A percentile compares a stretch with the other conserved stretches of the same genome.
Evolutionary conservation across 306 rosid species (phyloP).

Genomic region (Corylus avellana): DNA sequence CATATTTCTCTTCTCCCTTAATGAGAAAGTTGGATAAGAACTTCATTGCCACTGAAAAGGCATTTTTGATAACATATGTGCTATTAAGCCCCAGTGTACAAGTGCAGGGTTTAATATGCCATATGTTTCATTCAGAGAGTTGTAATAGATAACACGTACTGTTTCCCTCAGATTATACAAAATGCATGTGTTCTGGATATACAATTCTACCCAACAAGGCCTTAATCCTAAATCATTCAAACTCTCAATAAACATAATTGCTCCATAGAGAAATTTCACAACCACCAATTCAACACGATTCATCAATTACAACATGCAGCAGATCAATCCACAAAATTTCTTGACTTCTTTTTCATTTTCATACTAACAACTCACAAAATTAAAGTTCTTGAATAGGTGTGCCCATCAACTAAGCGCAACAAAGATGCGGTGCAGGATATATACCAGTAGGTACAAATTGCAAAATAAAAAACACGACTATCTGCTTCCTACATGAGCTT

Average conservation of each 20-base stretch:
- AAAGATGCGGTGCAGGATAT: too few species aligned
- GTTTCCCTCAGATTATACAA: neutral
- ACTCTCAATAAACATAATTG: neutral
- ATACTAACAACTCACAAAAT: neutral
- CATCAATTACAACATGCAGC: neutral
- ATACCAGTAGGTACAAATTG: too few species aligned
- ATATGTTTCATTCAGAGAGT: neutral
- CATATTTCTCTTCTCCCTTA: neutral
- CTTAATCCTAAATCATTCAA: neutral
- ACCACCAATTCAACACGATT: neutral
- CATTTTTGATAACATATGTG: neutral
- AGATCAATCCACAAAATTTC: neutral
- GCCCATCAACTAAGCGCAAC: neutral
- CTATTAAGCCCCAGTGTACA: neutral
- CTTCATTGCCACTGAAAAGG: neutral
- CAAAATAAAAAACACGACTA: neutral
- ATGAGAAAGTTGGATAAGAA: neutral
- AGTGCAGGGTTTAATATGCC: neutral
- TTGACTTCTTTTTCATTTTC: neutral
- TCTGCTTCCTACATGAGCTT: neutral
- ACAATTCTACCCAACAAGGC: neutral
- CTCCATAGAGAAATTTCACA: neutral
- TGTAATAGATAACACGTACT: neutral
- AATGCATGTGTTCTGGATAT: neutral
- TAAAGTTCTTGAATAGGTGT: neutral